phyloP scores from a whole-genome alignment of 176 grass and related monocot species.

The Cenchrus americanus region DNA sequence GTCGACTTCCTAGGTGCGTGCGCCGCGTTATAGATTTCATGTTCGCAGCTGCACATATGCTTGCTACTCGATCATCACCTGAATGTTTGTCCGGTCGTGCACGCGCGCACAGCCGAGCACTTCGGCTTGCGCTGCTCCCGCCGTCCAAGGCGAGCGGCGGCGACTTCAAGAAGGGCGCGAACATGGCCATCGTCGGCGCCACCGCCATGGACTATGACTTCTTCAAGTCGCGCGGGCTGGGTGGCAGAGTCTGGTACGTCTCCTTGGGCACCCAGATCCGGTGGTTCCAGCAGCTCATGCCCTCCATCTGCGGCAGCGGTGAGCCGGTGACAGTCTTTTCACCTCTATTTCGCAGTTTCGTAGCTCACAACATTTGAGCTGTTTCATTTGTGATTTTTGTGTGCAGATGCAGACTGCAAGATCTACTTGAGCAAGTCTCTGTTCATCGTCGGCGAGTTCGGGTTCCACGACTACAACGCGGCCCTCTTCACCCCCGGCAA shows the following conservation, averaged over 20 bases:
- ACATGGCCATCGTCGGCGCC: conserved; percentile 91
- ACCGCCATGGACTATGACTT: conserved; percentile 66
- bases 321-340: neutral
- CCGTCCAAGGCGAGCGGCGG: conserved; percentile 60
- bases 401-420: conserved; percentile 49
- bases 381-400: too few species aligned
- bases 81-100: neutral
- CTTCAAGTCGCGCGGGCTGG: conserved; percentile 64
- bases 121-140: conserved; percentile 68
- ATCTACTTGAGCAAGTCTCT: conserved; percentile 56
- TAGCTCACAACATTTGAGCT: too few species aligned
- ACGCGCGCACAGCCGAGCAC: conserved; percentile 56
- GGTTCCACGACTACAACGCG: conserved; percentile 89
- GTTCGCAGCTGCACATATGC: too few species aligned
- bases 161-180: conserved; percentile 70
- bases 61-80: too few species aligned
- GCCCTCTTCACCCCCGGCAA: conserved; percentile 57
- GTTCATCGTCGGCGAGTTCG: conserved; percentile 74
- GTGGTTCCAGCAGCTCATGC: conserved; percentile 75
- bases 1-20: conserved; percentile 74
- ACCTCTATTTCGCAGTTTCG: too few species aligned
- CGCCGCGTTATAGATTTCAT: too few species aligned
- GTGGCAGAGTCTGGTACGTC: conserved; percentile 64
- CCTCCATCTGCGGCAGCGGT: conserved; percentile 72
- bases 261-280: conserved; percentile 74